Conservation (phyloP, 257 asterid genomes). For the Nicotiana sylvestris region DNA sequence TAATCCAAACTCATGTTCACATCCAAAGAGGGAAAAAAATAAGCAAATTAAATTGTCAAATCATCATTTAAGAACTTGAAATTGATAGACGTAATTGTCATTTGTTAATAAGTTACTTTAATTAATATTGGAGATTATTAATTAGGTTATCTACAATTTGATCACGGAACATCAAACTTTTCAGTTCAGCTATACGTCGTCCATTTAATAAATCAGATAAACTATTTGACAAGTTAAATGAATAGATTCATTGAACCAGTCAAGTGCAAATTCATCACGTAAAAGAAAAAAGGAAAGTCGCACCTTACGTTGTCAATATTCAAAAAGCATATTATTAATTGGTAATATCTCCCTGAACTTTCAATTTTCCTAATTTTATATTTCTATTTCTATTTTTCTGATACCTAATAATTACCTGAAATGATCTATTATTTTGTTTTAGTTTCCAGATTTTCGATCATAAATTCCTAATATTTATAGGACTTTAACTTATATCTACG, state of each 20-base stretch:
- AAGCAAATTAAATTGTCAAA: neutral
- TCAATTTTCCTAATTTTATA: neutral
- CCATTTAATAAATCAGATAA: neutral
- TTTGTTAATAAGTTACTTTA: constrained; percentile 8
- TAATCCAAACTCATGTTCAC: neutral
- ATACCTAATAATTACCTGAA: neutral
- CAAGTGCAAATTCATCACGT: neutral
- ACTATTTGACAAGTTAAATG: neutral
- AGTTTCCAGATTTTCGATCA: too few relatives aligned
- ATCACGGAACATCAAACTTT: constrained; percentile 7
- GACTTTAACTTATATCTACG: too few relatives aligned
- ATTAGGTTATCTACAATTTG: neutral
- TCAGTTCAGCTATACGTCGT: neutral
- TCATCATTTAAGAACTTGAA: neutral
- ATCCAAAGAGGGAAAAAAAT: neutral
- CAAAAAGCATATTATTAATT: neutral
- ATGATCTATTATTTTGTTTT: too few relatives aligned
- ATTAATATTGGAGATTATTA: neutral
- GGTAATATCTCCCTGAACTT: neutral
- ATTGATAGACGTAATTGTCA: neutral
- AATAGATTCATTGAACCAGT: constrained; percentile 5
- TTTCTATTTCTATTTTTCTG: neutral
- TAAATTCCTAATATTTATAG: too few relatives aligned
- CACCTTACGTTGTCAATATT: neutral
- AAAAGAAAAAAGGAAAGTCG: neutral